Percentiles rank a stretch among this genome's conserved stretches.
Evolutionary conservation across 1,284 basidiomycete species (phyloP).

Genomic region (Ganoderma lucidum): DNA sequence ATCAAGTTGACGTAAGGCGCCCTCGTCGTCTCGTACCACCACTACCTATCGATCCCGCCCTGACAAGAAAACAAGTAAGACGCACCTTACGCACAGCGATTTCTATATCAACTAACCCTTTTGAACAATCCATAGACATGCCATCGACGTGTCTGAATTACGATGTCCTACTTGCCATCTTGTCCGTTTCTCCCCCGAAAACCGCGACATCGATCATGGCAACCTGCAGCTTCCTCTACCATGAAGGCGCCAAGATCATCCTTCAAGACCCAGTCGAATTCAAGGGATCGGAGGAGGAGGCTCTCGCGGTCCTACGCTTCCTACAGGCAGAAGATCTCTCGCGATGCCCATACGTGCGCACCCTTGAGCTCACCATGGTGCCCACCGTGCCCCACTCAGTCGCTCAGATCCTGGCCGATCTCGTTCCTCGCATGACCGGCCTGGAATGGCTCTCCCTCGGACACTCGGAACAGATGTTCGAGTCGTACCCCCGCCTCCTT

Average conservation of each 20-base stretch:
- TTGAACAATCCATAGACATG: conserved; percentile 11
- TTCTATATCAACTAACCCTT: no score
- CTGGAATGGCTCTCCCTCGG: not conserved
- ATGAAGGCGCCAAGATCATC: not conserved
- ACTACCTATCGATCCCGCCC: no score
- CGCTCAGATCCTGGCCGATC: not conserved
- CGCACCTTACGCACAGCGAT: no score
- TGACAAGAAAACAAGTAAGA: no score
- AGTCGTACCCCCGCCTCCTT: not conserved
- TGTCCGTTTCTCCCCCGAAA: not conserved
- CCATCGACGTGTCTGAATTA: not conserved
- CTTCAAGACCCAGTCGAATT: not conserved
- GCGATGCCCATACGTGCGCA: not conserved
- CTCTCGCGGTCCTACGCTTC: not conserved
- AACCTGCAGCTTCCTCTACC: not conserved
- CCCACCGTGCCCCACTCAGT: not conserved
- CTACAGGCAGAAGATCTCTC: not conserved
- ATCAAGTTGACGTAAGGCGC: no score
- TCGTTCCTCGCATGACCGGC: not conserved
- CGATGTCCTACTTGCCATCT: not conserved
- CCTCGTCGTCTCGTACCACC: no score
- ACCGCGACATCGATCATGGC: not conserved
- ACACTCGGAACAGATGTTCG: not conserved
- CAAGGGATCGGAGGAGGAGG: not conserved
- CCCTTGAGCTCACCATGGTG: not conserved